phyloP scores from a whole-genome alignment of 148 eudicot genomes.

The Limonium bicolor region DNA sequence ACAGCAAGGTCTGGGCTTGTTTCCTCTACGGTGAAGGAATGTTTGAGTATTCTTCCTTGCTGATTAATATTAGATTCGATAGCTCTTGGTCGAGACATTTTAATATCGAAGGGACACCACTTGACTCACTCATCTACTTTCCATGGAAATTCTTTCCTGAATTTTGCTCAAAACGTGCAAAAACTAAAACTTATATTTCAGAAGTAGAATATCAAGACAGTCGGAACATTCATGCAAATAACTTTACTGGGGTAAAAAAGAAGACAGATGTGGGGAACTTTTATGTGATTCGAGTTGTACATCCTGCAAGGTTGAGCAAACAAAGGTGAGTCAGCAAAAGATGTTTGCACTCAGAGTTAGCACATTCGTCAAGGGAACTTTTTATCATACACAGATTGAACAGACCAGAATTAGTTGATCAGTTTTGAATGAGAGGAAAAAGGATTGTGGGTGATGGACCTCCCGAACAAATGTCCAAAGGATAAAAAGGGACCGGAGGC shows the following conservation, averaged over 20 bases:
- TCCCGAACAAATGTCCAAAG: no score
- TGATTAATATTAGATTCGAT: conserved; percentile 51
- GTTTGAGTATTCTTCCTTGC: conserved; percentile 44
- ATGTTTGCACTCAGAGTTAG: no score
- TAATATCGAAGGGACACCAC: conserved; percentile 69
- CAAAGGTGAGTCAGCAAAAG: background rate
- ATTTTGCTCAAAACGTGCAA: no score
- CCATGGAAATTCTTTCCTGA: conserved; percentile 97
- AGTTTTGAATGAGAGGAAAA: no score
- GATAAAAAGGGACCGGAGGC: no score
- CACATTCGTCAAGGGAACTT: no score
- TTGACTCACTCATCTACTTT: conserved; percentile 72
- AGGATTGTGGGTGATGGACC: no score
- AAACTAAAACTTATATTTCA: conserved; percentile 1
- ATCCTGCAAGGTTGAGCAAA: conserved; percentile 35
- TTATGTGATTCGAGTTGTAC: conserved; percentile 57
- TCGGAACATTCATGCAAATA: no score
- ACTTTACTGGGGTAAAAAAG: no score
- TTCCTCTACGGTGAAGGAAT: conserved; percentile 62
- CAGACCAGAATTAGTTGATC: no score
- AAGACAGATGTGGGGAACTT: conserved; percentile 1
- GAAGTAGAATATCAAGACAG: background rate
- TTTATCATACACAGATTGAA: no score
- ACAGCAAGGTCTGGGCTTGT: conserved; percentile 81
- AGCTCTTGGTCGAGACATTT: conserved; percentile 87